These are phyloP conservation scores for Besnoitia besnoiti DNA, from an alignment of 169 alveolate species.

Conservation along the genomic window DNA sequence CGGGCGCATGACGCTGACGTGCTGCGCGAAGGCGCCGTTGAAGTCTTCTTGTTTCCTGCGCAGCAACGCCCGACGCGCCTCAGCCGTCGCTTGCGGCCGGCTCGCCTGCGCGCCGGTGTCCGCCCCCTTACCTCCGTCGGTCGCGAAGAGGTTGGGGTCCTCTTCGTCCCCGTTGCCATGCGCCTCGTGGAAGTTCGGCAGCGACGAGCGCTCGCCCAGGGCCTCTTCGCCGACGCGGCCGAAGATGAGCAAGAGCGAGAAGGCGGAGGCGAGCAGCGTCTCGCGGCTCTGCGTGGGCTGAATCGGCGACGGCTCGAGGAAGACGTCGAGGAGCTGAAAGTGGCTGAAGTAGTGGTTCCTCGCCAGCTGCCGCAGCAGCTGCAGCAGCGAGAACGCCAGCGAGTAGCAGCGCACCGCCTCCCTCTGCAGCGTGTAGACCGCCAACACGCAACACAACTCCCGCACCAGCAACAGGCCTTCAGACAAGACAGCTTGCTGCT, in stretches of 20 bases:
- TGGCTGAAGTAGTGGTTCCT: not conserved
- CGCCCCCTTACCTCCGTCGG: no score
- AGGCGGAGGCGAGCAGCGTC: not conserved
- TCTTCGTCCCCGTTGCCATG: no score
- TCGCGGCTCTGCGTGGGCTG: not conserved
- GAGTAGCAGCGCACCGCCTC: not conserved
- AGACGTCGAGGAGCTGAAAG: not conserved
- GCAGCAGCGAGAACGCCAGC: not conserved
- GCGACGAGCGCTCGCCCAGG: not conserved
- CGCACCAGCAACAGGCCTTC: not conserved
- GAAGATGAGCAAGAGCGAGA: not conserved
- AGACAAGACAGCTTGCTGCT: not conserved
- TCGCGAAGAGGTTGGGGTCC: no score
- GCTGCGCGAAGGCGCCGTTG: not conserved
- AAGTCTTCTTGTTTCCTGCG: not conserved
- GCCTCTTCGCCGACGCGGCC: not conserved
- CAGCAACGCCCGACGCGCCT: not conserved
- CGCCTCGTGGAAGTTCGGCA: not conserved
- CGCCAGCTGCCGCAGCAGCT: not conserved
- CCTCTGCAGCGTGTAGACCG: not conserved
- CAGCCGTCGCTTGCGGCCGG: not conserved
- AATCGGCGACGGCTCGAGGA: not conserved
- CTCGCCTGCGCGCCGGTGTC: no score
- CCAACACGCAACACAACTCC: not conserved
- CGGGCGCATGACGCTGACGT: not conserved